Evolutionary conservation across 108 stramenopile species (phyloP).

Genomic region (Pseudonitzschia multiseries): DNA sequence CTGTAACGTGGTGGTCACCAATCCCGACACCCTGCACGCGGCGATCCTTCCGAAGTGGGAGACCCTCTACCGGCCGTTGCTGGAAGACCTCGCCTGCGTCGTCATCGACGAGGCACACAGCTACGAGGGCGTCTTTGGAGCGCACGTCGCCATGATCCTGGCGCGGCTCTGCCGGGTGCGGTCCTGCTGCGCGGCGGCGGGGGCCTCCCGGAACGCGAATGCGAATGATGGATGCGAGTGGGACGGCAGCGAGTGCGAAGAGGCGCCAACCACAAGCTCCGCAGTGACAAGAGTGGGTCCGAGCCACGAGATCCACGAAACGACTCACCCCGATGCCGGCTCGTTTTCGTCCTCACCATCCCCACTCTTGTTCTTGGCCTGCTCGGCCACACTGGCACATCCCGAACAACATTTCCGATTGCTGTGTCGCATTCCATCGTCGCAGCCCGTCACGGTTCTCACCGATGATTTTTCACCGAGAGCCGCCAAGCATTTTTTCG

Average conservation of each 20-base stretch:
- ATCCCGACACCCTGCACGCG: conserved; percentile 97
- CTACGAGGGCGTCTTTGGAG: conserved; percentile 94
- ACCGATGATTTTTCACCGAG: conserved; percentile 81
- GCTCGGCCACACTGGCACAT: conserved; percentile 91
- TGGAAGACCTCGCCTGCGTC: conserved; percentile 70
- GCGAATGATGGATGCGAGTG: too few relatives aligned
- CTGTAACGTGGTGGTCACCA: conserved; percentile 90
- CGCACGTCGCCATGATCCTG: conserved; percentile 93
- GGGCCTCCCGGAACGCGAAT: not conserved
- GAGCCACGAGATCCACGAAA: not conserved
- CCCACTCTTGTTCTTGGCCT: conserved; percentile 69
- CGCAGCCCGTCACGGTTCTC: conserved; percentile 49
- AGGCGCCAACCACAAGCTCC: too few relatives aligned
- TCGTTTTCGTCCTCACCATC: too few relatives aligned
- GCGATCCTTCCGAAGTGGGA: conserved; percentile 91
- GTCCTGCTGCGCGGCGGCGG: not conserved
- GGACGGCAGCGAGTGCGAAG: too few relatives aligned
- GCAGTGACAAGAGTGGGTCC: too few relatives aligned
- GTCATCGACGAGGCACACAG: conserved; percentile 94
- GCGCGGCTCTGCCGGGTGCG: conserved; percentile 78
- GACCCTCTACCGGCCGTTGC: conserved; percentile 48
- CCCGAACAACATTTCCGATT: conserved; percentile 81
- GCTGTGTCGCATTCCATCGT: conserved; percentile 64
- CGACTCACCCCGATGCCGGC: too few relatives aligned
- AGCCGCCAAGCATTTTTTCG: conserved; percentile 76